Evolutionary conservation across 1,284 basidiomycete species (phyloP), one percentile per base, ranked within the genome.

Genomic region (Cryptococcus sp.): DNA sequence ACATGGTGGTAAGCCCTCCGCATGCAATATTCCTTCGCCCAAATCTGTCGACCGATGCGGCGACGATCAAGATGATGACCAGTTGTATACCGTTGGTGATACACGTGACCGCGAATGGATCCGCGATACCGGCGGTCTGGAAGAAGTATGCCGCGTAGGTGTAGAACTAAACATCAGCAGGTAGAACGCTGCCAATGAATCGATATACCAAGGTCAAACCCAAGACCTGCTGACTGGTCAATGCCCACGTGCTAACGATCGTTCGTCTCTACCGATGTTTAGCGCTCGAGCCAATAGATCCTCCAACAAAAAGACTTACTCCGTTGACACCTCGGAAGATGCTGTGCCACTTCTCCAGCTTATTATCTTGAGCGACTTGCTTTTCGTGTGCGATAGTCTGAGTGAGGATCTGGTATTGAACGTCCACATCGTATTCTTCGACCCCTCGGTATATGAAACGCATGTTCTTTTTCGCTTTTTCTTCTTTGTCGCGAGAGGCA

Each of bases 381-480:
- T 40, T 42, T 18, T 55, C 48, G 7, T 55, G 51, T 32, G 53
- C 57, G 22, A 59, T 37, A 1, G 54, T 56, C 11, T 48, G 50
- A 3, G 37, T 40, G 51, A 59, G 55, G 48, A 56, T 45, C 3
- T 25, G 45, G 46, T 49, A 25, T 14, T 59, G 57, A 14, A 49
- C 49, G 2, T 59, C 48, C 19, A 57, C 55, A 28, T 56, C 50
- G 50, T 58, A 61, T 2, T 55, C 60, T 24, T 52, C 34, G 13
- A 64, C 45, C 24, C 51, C 51, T 3, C 55, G 39, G 49, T 66
- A 58, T 42, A 66, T 50, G 16, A 32, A 18, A 22, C 45, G 48
- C 44, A 66, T 52, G 39, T 39, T 52, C 24, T 44, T 49, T 48
- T 60, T 60, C 23, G 53, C 64, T 24, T 37, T n/a, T 3, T 65